Evolutionary conservation across 371 early-diverging fungal species (phyloP).

Genomic region (Syncephalastrum sp.): DNA sequence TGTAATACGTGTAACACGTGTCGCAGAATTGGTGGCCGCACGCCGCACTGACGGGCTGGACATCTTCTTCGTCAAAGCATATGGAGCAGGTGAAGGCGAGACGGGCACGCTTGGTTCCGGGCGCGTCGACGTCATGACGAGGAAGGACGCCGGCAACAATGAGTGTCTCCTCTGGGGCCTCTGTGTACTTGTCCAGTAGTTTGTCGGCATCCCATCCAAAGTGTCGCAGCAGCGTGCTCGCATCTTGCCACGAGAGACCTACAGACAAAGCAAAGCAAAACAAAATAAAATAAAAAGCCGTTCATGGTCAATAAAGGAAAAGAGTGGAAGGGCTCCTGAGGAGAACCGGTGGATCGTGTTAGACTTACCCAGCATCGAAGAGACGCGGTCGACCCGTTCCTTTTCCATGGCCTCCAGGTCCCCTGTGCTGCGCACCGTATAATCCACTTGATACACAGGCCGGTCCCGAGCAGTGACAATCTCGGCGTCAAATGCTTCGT

Average conservation of each 20-base stretch:
- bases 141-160: constrained; percentile 54
- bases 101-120: constrained; percentile 4
- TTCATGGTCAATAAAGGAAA: background rate
- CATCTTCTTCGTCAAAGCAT: constrained; percentile 68
- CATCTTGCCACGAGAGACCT: constrained; percentile 57
- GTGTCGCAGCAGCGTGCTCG: constrained; percentile 65
- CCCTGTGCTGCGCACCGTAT: constrained; percentile 10
- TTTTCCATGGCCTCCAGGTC: constrained; percentile 18
- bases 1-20: constrained; percentile 77
- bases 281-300: too few relatives aligned
- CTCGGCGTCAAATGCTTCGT: too few relatives aligned
- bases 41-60: constrained; percentile 58
- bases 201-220: constrained; percentile 89
- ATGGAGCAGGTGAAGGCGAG: constrained; percentile 78
- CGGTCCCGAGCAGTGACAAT: too few relatives aligned
- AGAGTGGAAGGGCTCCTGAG: background rate
- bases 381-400: constrained; percentile 18
- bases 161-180: constrained; percentile 62
- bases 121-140: constrained; percentile 4
- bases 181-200: constrained; percentile 82
- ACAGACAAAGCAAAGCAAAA: constrained; percentile 9
- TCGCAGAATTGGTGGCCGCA: constrained; percentile 85
- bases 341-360: too few relatives aligned
- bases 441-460: constrained; percentile 21
- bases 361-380: constrained; percentile 21